These are phyloP conservation scores for Monilinia polystroma DNA, from an alignment of 2,329 filamentous ascomycete species.

Conservation along the genomic window DNA sequence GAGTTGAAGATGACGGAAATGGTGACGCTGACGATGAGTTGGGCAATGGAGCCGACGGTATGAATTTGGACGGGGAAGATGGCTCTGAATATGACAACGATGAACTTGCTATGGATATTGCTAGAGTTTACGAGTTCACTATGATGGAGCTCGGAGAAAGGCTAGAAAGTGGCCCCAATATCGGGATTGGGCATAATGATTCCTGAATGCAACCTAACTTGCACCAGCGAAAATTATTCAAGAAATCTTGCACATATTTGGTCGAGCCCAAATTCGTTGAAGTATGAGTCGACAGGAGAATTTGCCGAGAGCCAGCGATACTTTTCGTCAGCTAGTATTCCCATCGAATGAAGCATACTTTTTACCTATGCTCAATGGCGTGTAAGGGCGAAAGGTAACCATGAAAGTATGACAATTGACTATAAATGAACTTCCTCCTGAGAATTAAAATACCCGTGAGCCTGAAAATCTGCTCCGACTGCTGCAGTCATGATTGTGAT, in stretches of 20 bases:
- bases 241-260: neutral
- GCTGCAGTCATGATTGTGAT: neutral
- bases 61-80: conserved; percentile 39
- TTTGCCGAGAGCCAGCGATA: neutral
- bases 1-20: neutral
- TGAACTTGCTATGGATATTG: conserved; percentile 68
- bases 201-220: neutral
- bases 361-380: neutral
- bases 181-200: conserved; percentile 14
- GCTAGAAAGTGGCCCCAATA: conserved; percentile 45
- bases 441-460: neutral
- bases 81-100: conserved; percentile 46
- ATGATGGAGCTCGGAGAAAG: conserved; percentile 71
- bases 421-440: neutral
- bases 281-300: neutral
- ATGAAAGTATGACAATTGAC: neutral
- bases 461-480: neutral
- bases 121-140: conserved; percentile 75
- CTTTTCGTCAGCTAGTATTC: neutral
- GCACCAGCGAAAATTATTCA: neutral
- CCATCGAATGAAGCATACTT: neutral
- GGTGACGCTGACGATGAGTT: conserved; percentile 41
- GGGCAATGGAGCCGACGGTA: conserved; percentile 38
- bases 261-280: neutral
- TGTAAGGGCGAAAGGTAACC: neutral